Evolutionary conservation across 305 asterid genomes (phyloP).

Genomic region (Vinca major): DNA sequence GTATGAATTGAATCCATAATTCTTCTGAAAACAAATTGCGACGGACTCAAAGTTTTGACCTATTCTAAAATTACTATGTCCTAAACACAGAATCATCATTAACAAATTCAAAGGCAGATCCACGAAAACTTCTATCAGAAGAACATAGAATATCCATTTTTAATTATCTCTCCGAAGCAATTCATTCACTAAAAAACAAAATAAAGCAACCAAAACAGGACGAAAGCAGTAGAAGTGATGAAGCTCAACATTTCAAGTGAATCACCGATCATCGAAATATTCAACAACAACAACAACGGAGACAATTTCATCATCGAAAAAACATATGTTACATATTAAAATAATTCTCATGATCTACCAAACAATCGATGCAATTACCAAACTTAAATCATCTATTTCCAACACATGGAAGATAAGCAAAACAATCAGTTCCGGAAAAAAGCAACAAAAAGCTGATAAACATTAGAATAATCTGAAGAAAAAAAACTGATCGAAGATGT

Average conservation of each 20-base stretch:
- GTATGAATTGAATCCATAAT: background rate
- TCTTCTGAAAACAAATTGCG: background rate
- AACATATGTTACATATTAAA: background rate
- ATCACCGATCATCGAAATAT: background rate
- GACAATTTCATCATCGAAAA: background rate
- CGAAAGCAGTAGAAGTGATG: background rate
- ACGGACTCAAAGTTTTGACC: background rate
- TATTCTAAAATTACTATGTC: background rate
- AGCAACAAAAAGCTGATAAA: background rate
- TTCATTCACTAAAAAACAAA: background rate
- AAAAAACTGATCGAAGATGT: background rate
- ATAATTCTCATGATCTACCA: background rate
- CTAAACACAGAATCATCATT: background rate
- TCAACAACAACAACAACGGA: background rate
- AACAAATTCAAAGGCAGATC: slow-evolving; percentile 1
- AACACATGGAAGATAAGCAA: background rate
- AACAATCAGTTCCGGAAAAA: background rate
- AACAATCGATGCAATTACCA: background rate
- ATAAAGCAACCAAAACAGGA: background rate
- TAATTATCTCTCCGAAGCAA: background rate
- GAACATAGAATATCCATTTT: background rate
- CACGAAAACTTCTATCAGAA: background rate
- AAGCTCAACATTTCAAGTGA: background rate
- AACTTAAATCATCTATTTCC: background rate
- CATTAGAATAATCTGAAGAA: background rate